phyloP scores from a whole-genome alignment of 306 rosid species.

The Mimosa bimucronata region DNA sequence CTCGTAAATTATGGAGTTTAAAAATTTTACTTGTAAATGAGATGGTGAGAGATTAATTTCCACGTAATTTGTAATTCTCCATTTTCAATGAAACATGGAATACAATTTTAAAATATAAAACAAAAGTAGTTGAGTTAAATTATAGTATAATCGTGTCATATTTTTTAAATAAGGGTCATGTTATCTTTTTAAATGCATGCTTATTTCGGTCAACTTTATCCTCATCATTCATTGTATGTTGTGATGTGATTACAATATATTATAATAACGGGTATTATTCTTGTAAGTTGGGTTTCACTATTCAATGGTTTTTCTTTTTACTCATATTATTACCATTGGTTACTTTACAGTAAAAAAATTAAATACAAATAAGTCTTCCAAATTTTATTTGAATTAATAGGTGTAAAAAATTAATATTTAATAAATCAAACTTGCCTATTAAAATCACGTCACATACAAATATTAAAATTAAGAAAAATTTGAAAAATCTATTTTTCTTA shows the following conservation, averaged over 20 bases:
- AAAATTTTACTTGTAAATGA: too few species aligned
- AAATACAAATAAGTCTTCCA: not conserved
- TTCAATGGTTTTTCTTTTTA: not conserved
- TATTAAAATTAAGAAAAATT: too few species aligned
- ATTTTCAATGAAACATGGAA: not conserved
- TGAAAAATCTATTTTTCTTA: too few species aligned
- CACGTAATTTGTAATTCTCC: too few species aligned
- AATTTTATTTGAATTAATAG: not conserved
- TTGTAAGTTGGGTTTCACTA: not conserved
- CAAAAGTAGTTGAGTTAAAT: not conserved
- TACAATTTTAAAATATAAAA: not conserved
- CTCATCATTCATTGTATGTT: not conserved
- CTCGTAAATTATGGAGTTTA: not conserved
- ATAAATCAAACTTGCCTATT: too few species aligned
- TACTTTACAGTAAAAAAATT: not conserved
- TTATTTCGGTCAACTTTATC: conserved; percentile 9
- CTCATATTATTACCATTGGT: not conserved
- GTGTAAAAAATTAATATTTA: too few species aligned
- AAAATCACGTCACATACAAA: too few species aligned
- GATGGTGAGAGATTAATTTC: too few species aligned
- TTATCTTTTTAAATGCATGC: not conserved
- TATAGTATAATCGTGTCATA: not conserved
- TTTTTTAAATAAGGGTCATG: not conserved
- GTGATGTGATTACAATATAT: not conserved
- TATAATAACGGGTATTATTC: not conserved